Conservation (phyloP, 768 basidiomycete species). For the Tulasnella sp. region DNA sequence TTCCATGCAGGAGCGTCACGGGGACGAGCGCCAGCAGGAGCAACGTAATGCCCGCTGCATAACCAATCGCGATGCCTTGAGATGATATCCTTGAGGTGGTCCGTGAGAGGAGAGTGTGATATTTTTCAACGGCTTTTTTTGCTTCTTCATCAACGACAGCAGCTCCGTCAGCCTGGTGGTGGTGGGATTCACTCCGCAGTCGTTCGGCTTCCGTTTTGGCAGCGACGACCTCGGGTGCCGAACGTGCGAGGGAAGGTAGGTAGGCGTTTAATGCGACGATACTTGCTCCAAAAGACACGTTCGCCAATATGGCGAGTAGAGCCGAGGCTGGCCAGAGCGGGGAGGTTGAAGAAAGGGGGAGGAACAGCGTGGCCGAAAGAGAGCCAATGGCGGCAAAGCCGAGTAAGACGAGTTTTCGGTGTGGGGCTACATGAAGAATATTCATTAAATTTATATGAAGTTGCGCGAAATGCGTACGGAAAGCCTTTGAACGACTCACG, state of each 20-base stretch:
- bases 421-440: constrained; percentile 38
- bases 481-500: constrained; percentile 42
- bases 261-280: constrained; percentile 89
- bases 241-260: constrained; percentile 63
- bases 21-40: constrained; percentile 72
- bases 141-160: not conserved
- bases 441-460: not conserved
- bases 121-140: constrained; percentile 29
- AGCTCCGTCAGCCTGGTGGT: not conserved
- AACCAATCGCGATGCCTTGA: constrained; percentile 78
- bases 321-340: constrained; percentile 62
- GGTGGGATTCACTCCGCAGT: not conserved
- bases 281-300: constrained; percentile 79
- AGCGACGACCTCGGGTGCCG: constrained; percentile 37
- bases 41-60: constrained; percentile 69
- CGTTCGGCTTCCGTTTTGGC: constrained; percentile 14
- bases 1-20: constrained; percentile 61
- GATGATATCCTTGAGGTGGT: constrained; percentile 79
- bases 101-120: constrained; percentile 54
- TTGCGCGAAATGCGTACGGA: not conserved
- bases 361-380: constrained; percentile 56
- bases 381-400: constrained; percentile 68
- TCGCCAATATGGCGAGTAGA: constrained; percentile 64
- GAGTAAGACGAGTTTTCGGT: constrained; percentile 72
- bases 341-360: constrained; percentile 63